Percentiles rank a stretch among this genome's conserved stretches.
Conservation (phyloP, 805 yeast species). For the Ogataea naganishii region DNA sequence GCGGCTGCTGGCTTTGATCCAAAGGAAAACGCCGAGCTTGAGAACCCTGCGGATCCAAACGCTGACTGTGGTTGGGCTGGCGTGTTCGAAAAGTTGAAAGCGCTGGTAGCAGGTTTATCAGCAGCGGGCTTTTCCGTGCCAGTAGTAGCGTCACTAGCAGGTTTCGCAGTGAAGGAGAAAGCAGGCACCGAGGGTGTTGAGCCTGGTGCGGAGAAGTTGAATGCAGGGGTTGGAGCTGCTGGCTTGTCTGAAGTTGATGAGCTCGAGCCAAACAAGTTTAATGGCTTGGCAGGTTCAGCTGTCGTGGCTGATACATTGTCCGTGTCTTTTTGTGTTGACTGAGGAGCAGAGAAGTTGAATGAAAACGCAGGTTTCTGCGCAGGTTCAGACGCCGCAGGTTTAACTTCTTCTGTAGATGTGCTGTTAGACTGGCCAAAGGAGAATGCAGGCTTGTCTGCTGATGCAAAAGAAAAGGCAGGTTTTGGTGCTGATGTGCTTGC, state of each 20-base stretch:
- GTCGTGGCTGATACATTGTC: constrained; percentile 1
- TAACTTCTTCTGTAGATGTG: constrained; percentile 2
- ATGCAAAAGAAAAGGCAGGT: constrained; percentile 3
- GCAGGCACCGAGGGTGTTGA: background rate
- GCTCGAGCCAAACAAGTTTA: constrained; percentile 13
- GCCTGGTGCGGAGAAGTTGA: too few relatives aligned
- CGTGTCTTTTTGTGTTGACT: too few relatives aligned
- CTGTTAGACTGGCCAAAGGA: constrained; percentile 4
- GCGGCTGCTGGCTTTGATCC: constrained; percentile 4
- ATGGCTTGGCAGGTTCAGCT: constrained; percentile 4
- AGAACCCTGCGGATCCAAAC: constrained; percentile 6
- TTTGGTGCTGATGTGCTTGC: constrained; percentile 3
- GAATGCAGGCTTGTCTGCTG: constrained; percentile 9
- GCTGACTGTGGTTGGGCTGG: too few relatives aligned
- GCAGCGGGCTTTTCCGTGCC: constrained; percentile 7
- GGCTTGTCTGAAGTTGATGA: constrained; percentile 7
- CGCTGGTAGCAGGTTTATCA: constrained; percentile 1
- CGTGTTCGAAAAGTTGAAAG: too few relatives aligned
- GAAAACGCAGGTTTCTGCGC: constrained; percentile 2
- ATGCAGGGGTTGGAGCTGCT: constrained; percentile 1
- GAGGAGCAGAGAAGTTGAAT: background rate
- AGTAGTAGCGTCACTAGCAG: too few relatives aligned
- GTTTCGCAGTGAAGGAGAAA: constrained; percentile 2
- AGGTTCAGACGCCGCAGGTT: constrained; percentile 2
- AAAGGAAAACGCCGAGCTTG: constrained; percentile 1